These are phyloP conservation scores for Lactarius quietus DNA, from an alignment of 768 basidiomycete species.

Conservation along the genomic window DNA sequence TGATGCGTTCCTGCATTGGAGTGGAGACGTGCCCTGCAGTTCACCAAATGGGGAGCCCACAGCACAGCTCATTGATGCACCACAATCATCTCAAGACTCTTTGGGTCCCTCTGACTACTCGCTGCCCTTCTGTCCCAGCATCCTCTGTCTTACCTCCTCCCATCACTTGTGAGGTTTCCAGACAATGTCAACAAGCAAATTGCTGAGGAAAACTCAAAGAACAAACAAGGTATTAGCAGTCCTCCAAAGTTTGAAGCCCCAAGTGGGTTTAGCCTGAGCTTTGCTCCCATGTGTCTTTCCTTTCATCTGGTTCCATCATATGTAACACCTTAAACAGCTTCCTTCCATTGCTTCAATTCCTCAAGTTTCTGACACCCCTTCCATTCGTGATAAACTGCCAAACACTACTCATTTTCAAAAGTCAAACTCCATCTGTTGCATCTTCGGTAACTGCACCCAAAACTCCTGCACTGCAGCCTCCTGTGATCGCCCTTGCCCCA, in stretches of 20 bases:
- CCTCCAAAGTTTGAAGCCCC: too few relatives aligned
- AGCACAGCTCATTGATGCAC: slow-evolving; percentile 14
- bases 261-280: too few relatives aligned
- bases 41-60: slow-evolving; percentile 8
- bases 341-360: slow-evolving; percentile 13
- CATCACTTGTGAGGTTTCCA: too few relatives aligned
- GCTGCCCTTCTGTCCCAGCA: too few relatives aligned
- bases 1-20: slow-evolving; percentile 57
- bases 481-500: slow-evolving; percentile 32
- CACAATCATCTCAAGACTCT: slow-evolving; percentile 9
- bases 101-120: too few relatives aligned
- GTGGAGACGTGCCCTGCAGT: slow-evolving; percentile 13
- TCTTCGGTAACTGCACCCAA: slow-evolving; percentile 27
- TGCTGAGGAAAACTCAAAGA: too few relatives aligned
- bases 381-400: slow-evolving; percentile 38
- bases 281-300: slow-evolving; percentile 52
- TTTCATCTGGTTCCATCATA: not conserved
- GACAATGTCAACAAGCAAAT: too few relatives aligned
- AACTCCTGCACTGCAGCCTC: slow-evolving; percentile 14
- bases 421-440: slow-evolving; percentile 24
- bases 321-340: slow-evolving; percentile 23
- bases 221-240: too few relatives aligned
- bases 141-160: too few relatives aligned
- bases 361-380: slow-evolving; percentile 53
- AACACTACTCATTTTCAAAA: slow-evolving; percentile 24